Evolutionary conservation across 441 rosid genomes (phyloP).

Genomic region (Heliophila coronopifolia): DNA sequence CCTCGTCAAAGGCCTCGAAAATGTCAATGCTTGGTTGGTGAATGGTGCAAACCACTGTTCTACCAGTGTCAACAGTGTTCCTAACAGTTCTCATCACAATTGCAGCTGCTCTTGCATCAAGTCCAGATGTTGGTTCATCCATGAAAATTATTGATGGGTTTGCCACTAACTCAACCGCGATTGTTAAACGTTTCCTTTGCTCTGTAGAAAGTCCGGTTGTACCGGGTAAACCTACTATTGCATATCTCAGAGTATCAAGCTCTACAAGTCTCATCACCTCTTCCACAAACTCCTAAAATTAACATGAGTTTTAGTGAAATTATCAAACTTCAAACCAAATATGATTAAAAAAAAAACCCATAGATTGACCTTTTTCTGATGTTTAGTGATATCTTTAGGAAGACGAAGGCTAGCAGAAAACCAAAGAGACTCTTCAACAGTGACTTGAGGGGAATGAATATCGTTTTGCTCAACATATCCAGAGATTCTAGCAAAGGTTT

Average conservation of each 20-base stretch:
- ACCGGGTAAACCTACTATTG: conserved; percentile 83
- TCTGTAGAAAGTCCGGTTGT: conserved; percentile 83
- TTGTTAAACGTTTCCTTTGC: conserved; percentile 85
- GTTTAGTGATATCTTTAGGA: conserved; percentile 69
- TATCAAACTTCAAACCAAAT: not conserved
- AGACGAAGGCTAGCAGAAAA: conserved; percentile 82
- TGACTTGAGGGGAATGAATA: conserved; percentile 94
- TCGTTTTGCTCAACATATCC: conserved; percentile 96
- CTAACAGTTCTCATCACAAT: conserved; percentile 96
- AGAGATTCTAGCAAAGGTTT: conserved; percentile 79
- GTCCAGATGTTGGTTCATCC: conserved; percentile 99
- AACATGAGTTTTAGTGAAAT: conserved; percentile 7
- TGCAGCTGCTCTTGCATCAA: conserved; percentile 96
- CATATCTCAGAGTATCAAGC: conserved; percentile 62
- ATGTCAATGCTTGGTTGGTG: conserved; percentile 94
- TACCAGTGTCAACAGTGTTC: conserved; percentile 91
- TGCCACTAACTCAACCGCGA: conserved; percentile 94
- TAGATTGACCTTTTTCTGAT: conserved; percentile 47
- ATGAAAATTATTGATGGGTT: conserved; percentile 91
- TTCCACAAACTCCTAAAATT: conserved; percentile 83
- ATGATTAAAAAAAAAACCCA: not conserved
- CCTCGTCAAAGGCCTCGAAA: conserved; percentile 95
- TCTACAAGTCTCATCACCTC: conserved; percentile 91
- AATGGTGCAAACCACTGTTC: conserved; percentile 92
- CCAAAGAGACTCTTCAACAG: conserved; percentile 86